phyloP scores from a whole-genome alignment of 805 yeast genomes.

The Kazachstania viticola region DNA sequence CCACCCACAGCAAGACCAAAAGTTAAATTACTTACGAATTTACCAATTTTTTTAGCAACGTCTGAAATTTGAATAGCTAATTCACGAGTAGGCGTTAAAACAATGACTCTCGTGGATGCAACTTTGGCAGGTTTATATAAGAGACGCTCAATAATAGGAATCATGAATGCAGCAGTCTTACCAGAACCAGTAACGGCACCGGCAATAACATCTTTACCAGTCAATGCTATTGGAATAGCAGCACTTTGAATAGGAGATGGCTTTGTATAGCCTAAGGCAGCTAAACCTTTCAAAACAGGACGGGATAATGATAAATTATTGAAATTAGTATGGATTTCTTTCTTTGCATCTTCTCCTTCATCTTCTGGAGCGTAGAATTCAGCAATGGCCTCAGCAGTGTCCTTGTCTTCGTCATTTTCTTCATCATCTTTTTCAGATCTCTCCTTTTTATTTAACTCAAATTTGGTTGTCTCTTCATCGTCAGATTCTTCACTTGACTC shows the following conservation, averaged over 20 bases:
- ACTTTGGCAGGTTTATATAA: conserved; percentile 78
- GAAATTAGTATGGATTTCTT: conserved; percentile 50
- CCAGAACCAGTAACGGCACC: conserved; percentile 99
- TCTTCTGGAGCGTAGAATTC: conserved; percentile 54
- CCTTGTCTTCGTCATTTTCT: conserved; percentile 17
- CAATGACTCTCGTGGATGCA: conserved; percentile 82
- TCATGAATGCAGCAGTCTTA: conserved; percentile 96
- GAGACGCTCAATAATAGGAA: conserved; percentile 88
- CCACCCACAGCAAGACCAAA: conserved; percentile 98
- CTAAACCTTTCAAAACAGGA: conserved; percentile 76
- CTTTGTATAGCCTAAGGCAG: conserved; percentile 67
- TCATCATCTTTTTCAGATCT: conserved; percentile 11
- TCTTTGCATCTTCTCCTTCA: conserved; percentile 43
- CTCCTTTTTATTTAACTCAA: too few relatives aligned
- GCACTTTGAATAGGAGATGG: conserved; percentile 95
- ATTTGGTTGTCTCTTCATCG: too few relatives aligned
- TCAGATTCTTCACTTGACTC: conserved; percentile 23
- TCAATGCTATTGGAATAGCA: conserved; percentile 81
- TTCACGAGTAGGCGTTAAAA: conserved; percentile 94
- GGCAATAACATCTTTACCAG: conserved; percentile 95
- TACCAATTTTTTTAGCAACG: conserved; percentile 78
- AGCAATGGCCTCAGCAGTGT: conserved; percentile 62
- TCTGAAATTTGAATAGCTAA: conserved; percentile 92
- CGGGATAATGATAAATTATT: conserved; percentile 74
- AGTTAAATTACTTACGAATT: conserved; percentile 61